Evolutionary conservation across 805 yeast genomes (phyloP).

Genomic region (Kuraishia borneana): DNA sequence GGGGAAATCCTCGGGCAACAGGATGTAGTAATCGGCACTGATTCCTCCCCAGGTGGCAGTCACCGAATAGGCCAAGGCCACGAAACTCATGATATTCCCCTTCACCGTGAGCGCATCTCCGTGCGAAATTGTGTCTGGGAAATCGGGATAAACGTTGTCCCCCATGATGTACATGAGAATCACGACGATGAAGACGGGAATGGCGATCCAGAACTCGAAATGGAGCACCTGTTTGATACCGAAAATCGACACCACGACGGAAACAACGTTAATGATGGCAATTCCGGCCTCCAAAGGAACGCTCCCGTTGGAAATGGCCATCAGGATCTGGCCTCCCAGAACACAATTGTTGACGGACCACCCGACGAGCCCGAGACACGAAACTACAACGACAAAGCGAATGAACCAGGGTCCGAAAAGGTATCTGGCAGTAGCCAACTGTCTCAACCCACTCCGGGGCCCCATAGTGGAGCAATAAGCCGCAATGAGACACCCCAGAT

Average conservation of each 20-base stretch:
- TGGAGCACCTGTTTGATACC: constrained; percentile 65
- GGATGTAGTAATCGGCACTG: constrained; percentile 74
- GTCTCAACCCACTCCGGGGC: constrained; percentile 82
- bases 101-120: constrained; percentile 30
- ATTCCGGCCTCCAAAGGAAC: constrained; percentile 70
- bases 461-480: constrained; percentile 84
- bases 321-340: constrained; percentile 76
- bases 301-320: constrained; percentile 50
- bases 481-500: constrained; percentile 65
- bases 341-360: constrained; percentile 92
- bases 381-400: constrained; percentile 59
- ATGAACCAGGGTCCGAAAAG: constrained; percentile 84
- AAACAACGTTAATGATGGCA: constrained; percentile 50
- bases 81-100: constrained; percentile 67
- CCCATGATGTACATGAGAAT: constrained; percentile 55
- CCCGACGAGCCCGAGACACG: constrained; percentile 73
- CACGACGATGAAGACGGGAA: constrained; percentile 61
- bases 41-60: constrained; percentile 87
- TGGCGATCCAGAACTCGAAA: constrained; percentile 56
- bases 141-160: constrained; percentile 29
- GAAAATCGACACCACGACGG: constrained; percentile 59
- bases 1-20: constrained; percentile 65
- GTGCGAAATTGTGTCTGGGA: constrained; percentile 20
- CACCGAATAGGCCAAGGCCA: constrained; percentile 62
- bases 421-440: constrained; percentile 74